These are phyloP conservation scores for Rubia occidens DNA, from an alignment of 305 asterid genomes.

Conservation along the genomic window DNA sequence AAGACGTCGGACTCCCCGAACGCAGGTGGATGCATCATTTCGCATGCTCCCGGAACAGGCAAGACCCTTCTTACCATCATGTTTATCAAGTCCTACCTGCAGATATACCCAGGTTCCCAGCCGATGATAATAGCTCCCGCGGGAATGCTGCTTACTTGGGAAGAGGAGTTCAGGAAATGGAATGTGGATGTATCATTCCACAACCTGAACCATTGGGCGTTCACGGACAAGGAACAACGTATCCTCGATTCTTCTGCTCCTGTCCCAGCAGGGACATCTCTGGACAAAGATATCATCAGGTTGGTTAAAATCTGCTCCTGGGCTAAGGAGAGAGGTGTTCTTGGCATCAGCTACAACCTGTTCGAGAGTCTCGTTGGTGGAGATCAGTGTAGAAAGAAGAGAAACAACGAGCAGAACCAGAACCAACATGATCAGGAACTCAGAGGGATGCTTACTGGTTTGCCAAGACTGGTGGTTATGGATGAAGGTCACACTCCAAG, in stretches of 20 bases:
- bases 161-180: conserved; percentile 64
- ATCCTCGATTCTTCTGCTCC: conserved; percentile 6
- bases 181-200: conserved; percentile 39
- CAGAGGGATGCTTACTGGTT: conserved; percentile 35
- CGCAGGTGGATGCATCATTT: conserved; percentile 62
- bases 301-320: conserved; percentile 38
- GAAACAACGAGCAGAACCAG: neutral
- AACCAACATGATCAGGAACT: conserved; percentile 8
- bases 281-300: conserved; percentile 22
- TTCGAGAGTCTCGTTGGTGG: conserved; percentile 34
- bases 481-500: conserved; percentile 79
- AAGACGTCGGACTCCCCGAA: conserved; percentile 13
- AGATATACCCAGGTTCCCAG: conserved; percentile 36
- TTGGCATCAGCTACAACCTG: conserved; percentile 47
- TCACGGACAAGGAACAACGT: conserved; percentile 26
- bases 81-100: conserved; percentile 39
- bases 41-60: conserved; percentile 74
- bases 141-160: conserved; percentile 60
- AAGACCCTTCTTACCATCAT: conserved; percentile 50
- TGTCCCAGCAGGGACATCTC: neutral
- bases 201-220: conserved; percentile 37
- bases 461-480: conserved; percentile 45
- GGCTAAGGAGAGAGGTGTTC: conserved; percentile 28
- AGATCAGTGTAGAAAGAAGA: neutral
- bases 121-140: conserved; percentile 52